A percentile compares a stretch with the other conserved stretches of the same genome.
phyloP scores from a whole-genome alignment of 2,329 filamentous ascomycete species.

The Alternaria postmessia region DNA sequence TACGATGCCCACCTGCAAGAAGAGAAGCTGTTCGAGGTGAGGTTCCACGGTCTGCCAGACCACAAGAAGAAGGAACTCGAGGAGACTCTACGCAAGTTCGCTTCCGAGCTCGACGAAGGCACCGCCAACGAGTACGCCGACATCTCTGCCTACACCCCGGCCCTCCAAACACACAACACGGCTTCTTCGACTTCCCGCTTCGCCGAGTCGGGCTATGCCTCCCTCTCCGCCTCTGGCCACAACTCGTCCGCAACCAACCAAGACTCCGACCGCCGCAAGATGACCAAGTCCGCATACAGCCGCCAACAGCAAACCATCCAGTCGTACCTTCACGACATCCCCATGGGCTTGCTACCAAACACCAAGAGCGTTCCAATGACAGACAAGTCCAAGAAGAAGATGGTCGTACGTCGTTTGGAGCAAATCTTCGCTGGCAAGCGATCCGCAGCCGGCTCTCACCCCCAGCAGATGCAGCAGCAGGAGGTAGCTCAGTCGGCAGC shows the following conservation, averaged over 20 bases:
- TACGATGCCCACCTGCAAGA: slow-evolving; percentile 72
- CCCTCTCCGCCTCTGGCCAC: slow-evolving; percentile 61
- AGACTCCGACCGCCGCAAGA: slow-evolving; percentile 37
- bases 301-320: slow-evolving; percentile 65
- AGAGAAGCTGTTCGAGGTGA: slow-evolving; percentile 84
- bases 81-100: slow-evolving; percentile 74
- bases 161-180: slow-evolving; percentile 63
- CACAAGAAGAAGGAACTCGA: slow-evolving; percentile 81
- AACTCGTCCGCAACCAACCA: slow-evolving; percentile 52
- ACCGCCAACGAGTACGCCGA: slow-evolving; percentile 30
- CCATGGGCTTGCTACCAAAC: slow-evolving; percentile 71
- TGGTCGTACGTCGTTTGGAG: slow-evolving; percentile 79
- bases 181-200: slow-evolving; percentile 64
- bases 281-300: slow-evolving; percentile 43
- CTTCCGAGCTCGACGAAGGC: slow-evolving; percentile 65
- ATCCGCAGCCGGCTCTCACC: slow-evolving; percentile 54
- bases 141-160: slow-evolving; percentile 51
- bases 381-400: slow-evolving; percentile 77
- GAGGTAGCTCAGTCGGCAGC: slow-evolving; percentile 65
- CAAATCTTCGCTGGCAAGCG: slow-evolving; percentile 81
- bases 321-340: slow-evolving; percentile 76
- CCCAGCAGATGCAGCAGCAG: slow-evolving; percentile 64
- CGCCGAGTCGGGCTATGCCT: slow-evolving; percentile 68
- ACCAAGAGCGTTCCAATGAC: slow-evolving; percentile 64
- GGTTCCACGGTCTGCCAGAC: slow-evolving; percentile 75